Percentiles rank a stretch among this genome's conserved stretches.
These are phyloP conservation scores for Candida broadrunensis DNA, from an alignment of 805 yeast species.

Conservation along the genomic window DNA sequence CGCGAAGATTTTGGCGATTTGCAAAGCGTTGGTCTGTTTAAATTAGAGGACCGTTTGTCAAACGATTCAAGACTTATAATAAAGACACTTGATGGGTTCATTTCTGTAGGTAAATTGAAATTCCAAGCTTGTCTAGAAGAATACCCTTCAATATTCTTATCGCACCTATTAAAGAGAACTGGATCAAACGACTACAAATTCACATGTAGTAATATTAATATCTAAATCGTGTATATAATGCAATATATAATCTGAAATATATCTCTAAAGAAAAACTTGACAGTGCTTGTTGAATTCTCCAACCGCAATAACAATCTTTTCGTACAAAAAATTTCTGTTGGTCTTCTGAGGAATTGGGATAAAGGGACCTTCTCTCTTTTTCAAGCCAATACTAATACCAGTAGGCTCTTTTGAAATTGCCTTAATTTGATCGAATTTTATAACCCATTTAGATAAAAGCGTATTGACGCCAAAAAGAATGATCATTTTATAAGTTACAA, in stretches of 20 bases:
- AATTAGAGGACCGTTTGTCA: slow-evolving; percentile 4
- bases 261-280: slow-evolving; percentile 37
- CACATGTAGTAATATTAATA: background rate
- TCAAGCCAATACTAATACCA: slow-evolving; percentile 69
- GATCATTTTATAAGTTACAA: slow-evolving; percentile 72
- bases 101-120: slow-evolving; percentile 40
- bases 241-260: background rate
- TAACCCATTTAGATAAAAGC: slow-evolving; percentile 68
- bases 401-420: slow-evolving; percentile 74
- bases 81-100: slow-evolving; percentile 42
- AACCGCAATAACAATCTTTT: slow-evolving; percentile 76
- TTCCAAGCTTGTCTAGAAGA: slow-evolving; percentile 56
- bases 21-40: slow-evolving; percentile 19
- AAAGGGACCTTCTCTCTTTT: slow-evolving; percentile 53
- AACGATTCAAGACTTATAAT: slow-evolving; percentile 26
- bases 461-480: slow-evolving; percentile 62
- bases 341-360: slow-evolving; percentile 73
- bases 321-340: slow-evolving; percentile 65
- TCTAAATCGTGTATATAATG: background rate
- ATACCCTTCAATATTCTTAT: slow-evolving; percentile 35
- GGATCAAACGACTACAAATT: slow-evolving; percentile 24
- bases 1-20: slow-evolving; percentile 3
- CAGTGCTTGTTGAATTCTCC: slow-evolving; percentile 71
- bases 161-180: slow-evolving; percentile 36
- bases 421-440: slow-evolving; percentile 60